Base-by-base conservation (phyloP, 768 basidiomycete species). In the Lactarius sp. region DNA sequence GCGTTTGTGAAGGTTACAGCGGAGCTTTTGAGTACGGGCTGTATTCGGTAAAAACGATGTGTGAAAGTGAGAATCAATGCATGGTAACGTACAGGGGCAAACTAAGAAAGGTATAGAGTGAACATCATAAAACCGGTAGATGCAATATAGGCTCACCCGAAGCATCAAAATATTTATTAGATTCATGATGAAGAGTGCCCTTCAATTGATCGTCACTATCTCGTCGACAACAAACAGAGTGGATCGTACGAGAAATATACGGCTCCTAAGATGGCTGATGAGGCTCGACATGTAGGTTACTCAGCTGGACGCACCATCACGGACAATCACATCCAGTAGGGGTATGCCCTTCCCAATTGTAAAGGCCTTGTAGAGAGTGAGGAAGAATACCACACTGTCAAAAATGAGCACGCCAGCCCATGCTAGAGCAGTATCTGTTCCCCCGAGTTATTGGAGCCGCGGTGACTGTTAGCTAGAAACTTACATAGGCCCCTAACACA, bases 201-300 rank as follows among this genome's bases (percentile, higher is more conserved):
- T 59, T 39, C n/a, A 33, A 3, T 22, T 27, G 27, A 27, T 27
- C 27, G 27, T 27, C 27, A 27, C 27, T 27, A 27, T 27, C 27
- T 27, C 27, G 27, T 27, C 27, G 27, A 27, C 27, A 27, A 27
- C 27, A 27, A 27, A 27, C 27, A 27, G 27, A 18, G 33, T 13
- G 22, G 7, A 13, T 13, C 62, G 31, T 54, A 64, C 62, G 62
- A 64, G 47, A 41, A 64, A 39, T 64, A 64, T 20, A 64, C 54
- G 46, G 58, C 33, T 3, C 62, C 62, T 64, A 31, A 8, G 10
- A 22, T n/a, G 46, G 14, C n/a, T 13, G n/a, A 18, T 64, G 2
- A 50, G n/a, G 4, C 33, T 34, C 18, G 34, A 14, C 41, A 52
- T 14, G 9, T 5, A 18, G 12, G 4, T 5, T 22, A 18, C 41